Base-by-base conservation (phyloP, 768 basidiomycete genomes). In the Podaxis sp. region DNA sequence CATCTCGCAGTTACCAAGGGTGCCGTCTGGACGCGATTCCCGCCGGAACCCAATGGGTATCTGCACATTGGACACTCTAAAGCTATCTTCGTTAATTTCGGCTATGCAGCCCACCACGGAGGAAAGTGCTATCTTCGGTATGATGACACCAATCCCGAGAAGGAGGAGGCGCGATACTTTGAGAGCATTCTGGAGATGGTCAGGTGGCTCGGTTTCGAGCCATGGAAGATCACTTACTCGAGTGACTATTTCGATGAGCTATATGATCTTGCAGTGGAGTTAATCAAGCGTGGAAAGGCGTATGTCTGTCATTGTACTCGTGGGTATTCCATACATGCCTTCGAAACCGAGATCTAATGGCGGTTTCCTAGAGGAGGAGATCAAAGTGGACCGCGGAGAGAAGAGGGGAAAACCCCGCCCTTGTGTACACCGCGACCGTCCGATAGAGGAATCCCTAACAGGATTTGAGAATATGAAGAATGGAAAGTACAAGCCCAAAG, bases 171-270 rank as follows among this genome's bases (percentile, higher is more conserved):
- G 37, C 80, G 85, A 64, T 99, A 97, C 73, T 98, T 98, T 66
- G 95, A 96, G 71, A 96, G 91, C 62, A 98, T 98, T 59, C 76
- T 98, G 69, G 95, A 98, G 75, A 93, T 89, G 68, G 83, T 98
- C 37, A 82, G 95, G 64, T 99, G 97, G 97, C 81, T 99, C 18
- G 97, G 97, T 1, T 99, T 86, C 68, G 96, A 98, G 71, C 97
- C 97, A 3, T 98, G 91, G 92, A 93, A 93, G 74, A 95, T 99
- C 79, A 98, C 97, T 3, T 98, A 98, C 75, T 98, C 96, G 51
- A 97, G 94, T 70, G 96, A 98, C 73, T 92, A 99, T 74, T 99
- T 99, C 71, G 83, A 89, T 58, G 77, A 87, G 68, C 77, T 99
- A 23, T 91, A 94, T 67, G 88, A 88, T 5, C 81, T 98, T 32